Conservation (phyloP, 257 asterid genomes). For the Linderniella brevidens region DNA sequence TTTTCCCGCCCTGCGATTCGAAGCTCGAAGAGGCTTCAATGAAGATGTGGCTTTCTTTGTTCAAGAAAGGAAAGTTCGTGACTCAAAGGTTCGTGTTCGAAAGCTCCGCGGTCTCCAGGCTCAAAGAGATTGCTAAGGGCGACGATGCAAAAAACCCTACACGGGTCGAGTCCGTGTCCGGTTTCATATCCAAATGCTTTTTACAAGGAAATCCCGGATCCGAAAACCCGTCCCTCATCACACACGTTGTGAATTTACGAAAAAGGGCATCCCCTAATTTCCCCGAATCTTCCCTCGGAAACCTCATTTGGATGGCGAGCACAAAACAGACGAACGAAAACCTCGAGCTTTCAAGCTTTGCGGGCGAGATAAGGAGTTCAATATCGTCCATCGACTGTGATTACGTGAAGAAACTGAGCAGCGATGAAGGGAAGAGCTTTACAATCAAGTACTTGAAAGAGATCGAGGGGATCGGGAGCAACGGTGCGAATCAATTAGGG, state of each 20-base stretch:
- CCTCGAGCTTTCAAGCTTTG: conserved; percentile 16
- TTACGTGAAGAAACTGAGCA: conserved; percentile 24
- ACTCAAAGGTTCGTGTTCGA: conserved; percentile 50
- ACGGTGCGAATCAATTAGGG: conserved; percentile 28
- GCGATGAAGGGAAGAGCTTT: conserved; percentile 20
- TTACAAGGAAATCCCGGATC: conserved; percentile 15
- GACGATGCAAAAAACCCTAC: conserved; percentile 14
- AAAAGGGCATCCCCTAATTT: conserved; percentile 31
- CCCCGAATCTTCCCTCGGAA: conserved; percentile 28
- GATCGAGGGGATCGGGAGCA: conserved; percentile 27
- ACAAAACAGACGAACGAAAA: conserved; percentile 13
- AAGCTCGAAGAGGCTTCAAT: conserved; percentile 36
- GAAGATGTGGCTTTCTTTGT: conserved; percentile 41
- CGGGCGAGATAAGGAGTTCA: conserved; percentile 18
- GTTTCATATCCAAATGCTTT: conserved; percentile 44
- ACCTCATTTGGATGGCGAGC: conserved; percentile 47
- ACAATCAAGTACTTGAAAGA: conserved; percentile 31
- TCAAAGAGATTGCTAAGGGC: conserved; percentile 18
- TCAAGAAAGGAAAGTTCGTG: conserved; percentile 37
- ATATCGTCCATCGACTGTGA: conserved; percentile 24
- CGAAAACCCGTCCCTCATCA: conserved; percentile 25
- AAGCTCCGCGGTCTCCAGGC: conserved; percentile 17
- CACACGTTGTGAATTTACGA: conserved; percentile 55
- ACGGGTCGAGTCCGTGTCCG: conserved; percentile 51
- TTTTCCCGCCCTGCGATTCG: conserved; percentile 30